Percentiles rank a stretch among this genome's conserved stretches.
Conservation (phyloP, 495 filamentous ascomycete genomes). For the Filosporella fistucella region DNA sequence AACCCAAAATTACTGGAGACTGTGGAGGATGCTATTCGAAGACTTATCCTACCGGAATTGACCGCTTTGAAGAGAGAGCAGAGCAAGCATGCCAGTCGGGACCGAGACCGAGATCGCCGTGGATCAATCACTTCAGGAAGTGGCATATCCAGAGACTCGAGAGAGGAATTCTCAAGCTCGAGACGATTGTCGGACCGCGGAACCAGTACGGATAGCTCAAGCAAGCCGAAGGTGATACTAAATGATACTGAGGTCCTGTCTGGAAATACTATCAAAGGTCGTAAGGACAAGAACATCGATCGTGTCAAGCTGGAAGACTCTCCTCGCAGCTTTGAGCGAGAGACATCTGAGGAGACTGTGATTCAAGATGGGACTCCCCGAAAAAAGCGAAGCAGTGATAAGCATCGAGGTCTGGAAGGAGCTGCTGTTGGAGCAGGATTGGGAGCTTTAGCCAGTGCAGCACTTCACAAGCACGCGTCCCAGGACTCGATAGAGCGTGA, state of each 20-base stretch:
- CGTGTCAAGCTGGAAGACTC: slow-evolving; percentile 30
- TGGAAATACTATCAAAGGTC: slow-evolving; percentile 47
- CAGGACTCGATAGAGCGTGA: slow-evolving; percentile 49
- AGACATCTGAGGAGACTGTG: slow-evolving; percentile 33
- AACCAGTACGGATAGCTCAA: slow-evolving; percentile 62
- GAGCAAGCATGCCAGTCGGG: slow-evolving; percentile 41
- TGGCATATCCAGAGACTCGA: slow-evolving; percentile 56
- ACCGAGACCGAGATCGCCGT: slow-evolving; percentile 58
- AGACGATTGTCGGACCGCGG: slow-evolving; percentile 63
- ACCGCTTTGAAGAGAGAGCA: slow-evolving; percentile 88
- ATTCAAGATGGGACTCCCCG: slow-evolving; percentile 46
- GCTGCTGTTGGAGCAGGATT: slow-evolving; percentile 50
- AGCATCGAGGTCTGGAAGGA: slow-evolving; percentile 42
- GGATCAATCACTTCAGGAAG: slow-evolving; percentile 58
- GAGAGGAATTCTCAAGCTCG: slow-evolving; percentile 28
- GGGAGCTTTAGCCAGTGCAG: slow-evolving; percentile 57
- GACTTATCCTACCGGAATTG: slow-evolving; percentile 87
- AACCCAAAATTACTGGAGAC: slow-evolving; percentile 94
- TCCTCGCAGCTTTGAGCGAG: slow-evolving; percentile 21
- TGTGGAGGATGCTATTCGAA: slow-evolving; percentile 91
- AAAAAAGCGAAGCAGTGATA: slow-evolving; percentile 56
- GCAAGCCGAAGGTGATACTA: slow-evolving; percentile 59
- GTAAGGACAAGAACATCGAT: slow-evolving; percentile 41
- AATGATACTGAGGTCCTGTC: slow-evolving; percentile 57
- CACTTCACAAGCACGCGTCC: slow-evolving; percentile 62